phyloP scores from a whole-genome alignment of 2,329 filamentous ascomycete species.

The Phyllosticta paracitricarpa region DNA sequence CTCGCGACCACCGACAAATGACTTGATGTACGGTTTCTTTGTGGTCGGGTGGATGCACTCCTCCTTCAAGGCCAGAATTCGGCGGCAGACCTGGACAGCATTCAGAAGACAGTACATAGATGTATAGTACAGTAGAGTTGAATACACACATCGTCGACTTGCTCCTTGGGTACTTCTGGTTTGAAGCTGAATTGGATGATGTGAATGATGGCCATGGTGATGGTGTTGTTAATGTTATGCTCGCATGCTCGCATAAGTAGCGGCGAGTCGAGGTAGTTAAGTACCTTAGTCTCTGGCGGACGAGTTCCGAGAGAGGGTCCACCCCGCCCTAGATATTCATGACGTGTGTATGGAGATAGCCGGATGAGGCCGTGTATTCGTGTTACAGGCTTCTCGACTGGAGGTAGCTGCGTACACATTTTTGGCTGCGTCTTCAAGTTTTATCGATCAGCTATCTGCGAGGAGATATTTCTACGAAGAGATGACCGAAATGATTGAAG shows the following conservation, averaged over 20 bases:
- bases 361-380: not conserved
- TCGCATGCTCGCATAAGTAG: not conserved
- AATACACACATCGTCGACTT: conserved; percentile 45
- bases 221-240: not conserved
- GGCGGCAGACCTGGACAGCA: conserved; percentile 39
- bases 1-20: conserved; percentile 49
- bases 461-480: too few species aligned
- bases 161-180: conserved; percentile 35
- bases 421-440: too few species aligned
- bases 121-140: conserved; percentile 1
- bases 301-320: not conserved
- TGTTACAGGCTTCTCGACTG: not conserved
- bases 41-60: conserved; percentile 51
- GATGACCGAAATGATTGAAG: too few species aligned
- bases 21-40: conserved; percentile 50
- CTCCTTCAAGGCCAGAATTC: conserved; percentile 48
- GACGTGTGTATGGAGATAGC: not conserved
- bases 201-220: conserved; percentile 54
- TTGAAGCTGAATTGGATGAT: conserved; percentile 61
- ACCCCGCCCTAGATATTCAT: not conserved
- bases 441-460: too few species aligned
- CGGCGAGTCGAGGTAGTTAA: not conserved
- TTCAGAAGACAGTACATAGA: conserved; percentile 3
- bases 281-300: not conserved
- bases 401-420: not conserved